A percentile compares a stretch with the other conserved stretches of the same genome.
Evolutionary conservation across 371 early-diverging fungal species (phyloP).

Genomic region (Mucor sp.): DNA sequence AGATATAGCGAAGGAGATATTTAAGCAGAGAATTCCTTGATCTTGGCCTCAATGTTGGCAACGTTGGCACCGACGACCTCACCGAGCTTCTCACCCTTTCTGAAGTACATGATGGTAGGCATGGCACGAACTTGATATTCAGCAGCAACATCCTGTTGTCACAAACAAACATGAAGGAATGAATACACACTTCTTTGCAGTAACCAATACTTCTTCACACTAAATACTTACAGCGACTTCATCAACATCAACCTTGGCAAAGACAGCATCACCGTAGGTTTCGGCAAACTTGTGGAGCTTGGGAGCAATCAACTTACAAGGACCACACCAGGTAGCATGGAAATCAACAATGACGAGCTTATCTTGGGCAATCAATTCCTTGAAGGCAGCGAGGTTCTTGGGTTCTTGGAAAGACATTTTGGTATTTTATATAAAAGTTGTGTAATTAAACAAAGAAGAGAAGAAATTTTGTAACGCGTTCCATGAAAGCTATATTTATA

Average conservation of each 20-base stretch:
- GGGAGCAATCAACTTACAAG: conserved; percentile 90
- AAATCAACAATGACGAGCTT: conserved; percentile 64
- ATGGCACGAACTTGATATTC: conserved; percentile 77
- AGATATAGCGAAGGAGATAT: neutral
- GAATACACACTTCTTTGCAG: neutral
- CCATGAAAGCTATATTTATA: conserved; percentile 11
- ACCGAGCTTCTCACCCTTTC: conserved; percentile 68
- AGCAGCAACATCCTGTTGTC: conserved; percentile 66
- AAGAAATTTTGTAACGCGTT: neutral
- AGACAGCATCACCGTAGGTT: conserved; percentile 58
- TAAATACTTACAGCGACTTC: conserved; percentile 49
- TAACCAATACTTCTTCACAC: neutral
- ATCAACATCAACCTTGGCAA: conserved; percentile 88
- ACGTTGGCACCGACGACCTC: conserved; percentile 77
- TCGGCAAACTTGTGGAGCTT: conserved; percentile 62
- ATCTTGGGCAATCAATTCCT: conserved; percentile 26
- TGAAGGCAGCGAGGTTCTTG: conserved; percentile 36
- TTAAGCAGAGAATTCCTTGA: conserved; percentile 14
- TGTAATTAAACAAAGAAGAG: conserved; percentile 1
- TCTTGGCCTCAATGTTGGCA: conserved; percentile 23
- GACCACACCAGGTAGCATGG: conserved; percentile 76
- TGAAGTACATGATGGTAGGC: conserved; percentile 90
- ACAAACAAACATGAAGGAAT: neutral
- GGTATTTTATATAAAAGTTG: neutral
- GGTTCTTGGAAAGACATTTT: conserved; percentile 23